Conservation (phyloP, 2,329 filamentous ascomycete species). For the Penicillium oxalicum region DNA sequence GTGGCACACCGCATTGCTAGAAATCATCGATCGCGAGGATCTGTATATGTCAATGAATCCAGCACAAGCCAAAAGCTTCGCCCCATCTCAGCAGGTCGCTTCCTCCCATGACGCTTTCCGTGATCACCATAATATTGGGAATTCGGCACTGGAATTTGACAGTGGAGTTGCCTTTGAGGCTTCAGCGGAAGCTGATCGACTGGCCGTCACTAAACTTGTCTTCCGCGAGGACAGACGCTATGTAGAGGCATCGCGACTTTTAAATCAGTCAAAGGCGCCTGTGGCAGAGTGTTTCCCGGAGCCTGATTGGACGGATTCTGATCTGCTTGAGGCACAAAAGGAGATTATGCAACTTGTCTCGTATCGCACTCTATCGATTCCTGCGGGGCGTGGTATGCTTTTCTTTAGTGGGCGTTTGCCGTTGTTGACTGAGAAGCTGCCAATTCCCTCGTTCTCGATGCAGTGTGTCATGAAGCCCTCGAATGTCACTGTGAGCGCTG, state of each 20-base stretch:
- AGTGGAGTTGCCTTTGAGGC: slow-evolving; percentile 61
- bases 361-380: slow-evolving; percentile 79
- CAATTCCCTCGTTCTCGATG: slow-evolving; percentile 83
- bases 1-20: slow-evolving; percentile 67
- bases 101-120: slow-evolving; percentile 62
- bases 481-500: slow-evolving; percentile 88
- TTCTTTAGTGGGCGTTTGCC: slow-evolving; percentile 84
- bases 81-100: slow-evolving; percentile 31
- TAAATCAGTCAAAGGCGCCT: slow-evolving; percentile 79
- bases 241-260: slow-evolving; percentile 73
- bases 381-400: slow-evolving; percentile 77
- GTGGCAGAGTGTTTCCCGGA: slow-evolving; percentile 70
- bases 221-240: slow-evolving; percentile 89
- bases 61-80: slow-evolving; percentile 34
- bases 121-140: slow-evolving; percentile 73
- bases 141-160: slow-evolving; percentile 44
- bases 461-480: slow-evolving; percentile 87
- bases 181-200: slow-evolving; percentile 74
- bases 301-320: slow-evolving; percentile 74
- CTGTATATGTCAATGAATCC: slow-evolving; percentile 61
- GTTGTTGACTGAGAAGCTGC: slow-evolving; percentile 84
- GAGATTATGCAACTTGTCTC: slow-evolving; percentile 81
- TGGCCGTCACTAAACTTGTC: slow-evolving; percentile 74
- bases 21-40: slow-evolving; percentile 75
- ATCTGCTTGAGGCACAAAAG: slow-evolving; percentile 88